These are phyloP conservation scores for Colletotrichum orbiculare DNA, from an alignment of 2,329 filamentous ascomycete species.

Conservation along the genomic window DNA sequence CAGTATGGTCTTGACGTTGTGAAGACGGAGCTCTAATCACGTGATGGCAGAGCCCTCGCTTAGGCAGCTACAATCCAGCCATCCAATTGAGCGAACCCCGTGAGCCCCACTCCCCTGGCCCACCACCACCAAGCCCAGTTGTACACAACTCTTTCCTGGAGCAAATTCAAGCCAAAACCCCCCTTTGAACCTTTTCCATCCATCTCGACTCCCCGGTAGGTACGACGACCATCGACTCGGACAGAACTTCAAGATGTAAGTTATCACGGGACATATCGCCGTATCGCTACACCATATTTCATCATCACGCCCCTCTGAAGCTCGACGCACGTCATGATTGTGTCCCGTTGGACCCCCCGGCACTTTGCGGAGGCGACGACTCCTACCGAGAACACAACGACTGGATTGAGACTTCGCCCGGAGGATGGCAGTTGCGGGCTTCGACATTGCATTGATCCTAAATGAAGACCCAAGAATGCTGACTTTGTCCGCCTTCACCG, in stretches of 20 bases:
- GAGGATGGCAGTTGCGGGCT: background rate
- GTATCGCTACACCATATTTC: constrained; percentile 25
- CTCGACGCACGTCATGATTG: background rate
- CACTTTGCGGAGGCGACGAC: constrained; percentile 7
- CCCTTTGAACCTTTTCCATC: constrained; percentile 50
- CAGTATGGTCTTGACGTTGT: background rate
- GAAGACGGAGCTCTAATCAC: no score
- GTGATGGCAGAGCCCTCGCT: constrained; percentile 50
- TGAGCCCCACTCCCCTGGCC: constrained; percentile 56
- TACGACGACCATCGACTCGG: constrained; percentile 51
- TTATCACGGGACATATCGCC: constrained; percentile 37
- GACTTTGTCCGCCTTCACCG: constrained; percentile 35
- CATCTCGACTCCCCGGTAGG: constrained; percentile 38
- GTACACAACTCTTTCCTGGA: constrained; percentile 42
- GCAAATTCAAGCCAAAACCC: constrained; percentile 49
- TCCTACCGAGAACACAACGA: constrained; percentile 15
- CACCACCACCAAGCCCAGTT: constrained; percentile 49
- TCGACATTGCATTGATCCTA: no score
- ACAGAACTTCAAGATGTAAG: constrained; percentile 54
- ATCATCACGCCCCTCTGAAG: background rate
- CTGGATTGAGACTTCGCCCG: constrained; percentile 6
- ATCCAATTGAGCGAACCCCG: background rate
- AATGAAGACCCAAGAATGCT: constrained; percentile 5
- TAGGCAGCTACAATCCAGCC: constrained; percentile 41
- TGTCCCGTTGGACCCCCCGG: constrained; percentile 9